phyloP scores from a whole-genome alignment of 495 filamentous ascomycete genomes.

The Penicillium cataractarum region DNA sequence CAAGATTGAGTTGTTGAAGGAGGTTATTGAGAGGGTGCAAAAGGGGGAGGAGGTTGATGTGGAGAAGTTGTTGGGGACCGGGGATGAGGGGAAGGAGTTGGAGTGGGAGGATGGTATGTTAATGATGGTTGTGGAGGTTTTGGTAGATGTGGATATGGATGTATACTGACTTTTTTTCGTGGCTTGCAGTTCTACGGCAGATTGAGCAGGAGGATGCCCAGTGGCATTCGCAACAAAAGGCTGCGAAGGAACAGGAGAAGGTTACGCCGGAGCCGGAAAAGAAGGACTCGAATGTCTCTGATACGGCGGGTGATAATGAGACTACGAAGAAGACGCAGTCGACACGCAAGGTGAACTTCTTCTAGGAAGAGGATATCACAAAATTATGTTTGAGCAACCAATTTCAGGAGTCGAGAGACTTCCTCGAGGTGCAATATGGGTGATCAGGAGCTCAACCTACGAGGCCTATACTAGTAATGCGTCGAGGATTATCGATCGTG shows the following conservation, averaged over 20 bases:
- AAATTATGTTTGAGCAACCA: background rate
- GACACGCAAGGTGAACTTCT: constrained; percentile 41
- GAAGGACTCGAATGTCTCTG: constrained; percentile 24
- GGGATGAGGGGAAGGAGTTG: constrained; percentile 71
- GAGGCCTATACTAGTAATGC: background rate
- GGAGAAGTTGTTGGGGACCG: constrained; percentile 78
- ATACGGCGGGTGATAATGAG: constrained; percentile 18
- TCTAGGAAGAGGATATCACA: constrained; percentile 19
- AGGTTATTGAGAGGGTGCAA: constrained; percentile 82
- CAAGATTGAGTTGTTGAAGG: constrained; percentile 73
- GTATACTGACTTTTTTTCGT: constrained; percentile 20
- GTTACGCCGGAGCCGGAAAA: constrained; percentile 10
- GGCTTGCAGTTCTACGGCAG: constrained; percentile 72
- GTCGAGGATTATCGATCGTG: background rate
- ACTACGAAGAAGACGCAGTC: constrained; percentile 21
- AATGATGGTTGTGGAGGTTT: background rate
- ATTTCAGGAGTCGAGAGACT: background rate
- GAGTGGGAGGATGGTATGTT: constrained; percentile 84
- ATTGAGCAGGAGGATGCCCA: constrained; percentile 76
- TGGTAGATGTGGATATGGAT: background rate
- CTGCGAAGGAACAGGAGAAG: constrained; percentile 18
- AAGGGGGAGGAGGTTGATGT: constrained; percentile 90
- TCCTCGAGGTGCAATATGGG: background rate
- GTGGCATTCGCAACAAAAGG: constrained; percentile 50
- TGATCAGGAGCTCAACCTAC: background rate